Conservation (phyloP, 2,329 filamentous ascomycete genomes). For the Aspergillus ochraceus region DNA sequence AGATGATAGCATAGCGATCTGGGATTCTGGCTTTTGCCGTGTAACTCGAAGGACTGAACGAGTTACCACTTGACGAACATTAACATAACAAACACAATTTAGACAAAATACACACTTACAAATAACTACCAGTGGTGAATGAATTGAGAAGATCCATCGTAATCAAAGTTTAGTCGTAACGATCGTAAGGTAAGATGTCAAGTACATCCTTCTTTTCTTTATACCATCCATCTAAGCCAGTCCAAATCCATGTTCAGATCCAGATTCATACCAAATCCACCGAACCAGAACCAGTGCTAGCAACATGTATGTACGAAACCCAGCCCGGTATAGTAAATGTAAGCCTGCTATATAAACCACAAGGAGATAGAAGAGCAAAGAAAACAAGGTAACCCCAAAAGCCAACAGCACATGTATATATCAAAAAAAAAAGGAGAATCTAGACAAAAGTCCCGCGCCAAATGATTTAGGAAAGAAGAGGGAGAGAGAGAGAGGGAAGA, state of each 20-base stretch:
- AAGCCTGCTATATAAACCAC: not conserved
- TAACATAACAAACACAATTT: not conserved
- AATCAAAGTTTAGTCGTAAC: conserved; percentile 2
- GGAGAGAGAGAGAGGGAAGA: no score
- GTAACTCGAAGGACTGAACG: not conserved
- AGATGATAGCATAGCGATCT: conserved; percentile 6
- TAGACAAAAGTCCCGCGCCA: not conserved
- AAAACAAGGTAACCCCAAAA: not conserved
- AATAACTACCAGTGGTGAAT: not conserved
- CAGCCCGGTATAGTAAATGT: not conserved
- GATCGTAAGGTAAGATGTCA: not conserved
- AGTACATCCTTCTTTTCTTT: not conserved
- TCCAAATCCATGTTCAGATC: no score
- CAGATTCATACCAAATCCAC: not conserved
- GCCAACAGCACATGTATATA: not conserved
- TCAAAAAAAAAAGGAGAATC: not conserved
- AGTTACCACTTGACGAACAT: not conserved
- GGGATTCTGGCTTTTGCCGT: not conserved
- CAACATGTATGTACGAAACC: not conserved
- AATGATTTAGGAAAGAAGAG: not conserved
- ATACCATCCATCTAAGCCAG: not conserved
- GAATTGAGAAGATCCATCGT: not conserved
- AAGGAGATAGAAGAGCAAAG: not conserved
- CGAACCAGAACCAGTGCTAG: not conserved
- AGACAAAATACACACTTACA: not conserved